These are phyloP conservation scores for Microsporum ferrugineum DNA, from an alignment of 2,329 filamentous ascomycete genomes.

Conservation along the genomic window DNA sequence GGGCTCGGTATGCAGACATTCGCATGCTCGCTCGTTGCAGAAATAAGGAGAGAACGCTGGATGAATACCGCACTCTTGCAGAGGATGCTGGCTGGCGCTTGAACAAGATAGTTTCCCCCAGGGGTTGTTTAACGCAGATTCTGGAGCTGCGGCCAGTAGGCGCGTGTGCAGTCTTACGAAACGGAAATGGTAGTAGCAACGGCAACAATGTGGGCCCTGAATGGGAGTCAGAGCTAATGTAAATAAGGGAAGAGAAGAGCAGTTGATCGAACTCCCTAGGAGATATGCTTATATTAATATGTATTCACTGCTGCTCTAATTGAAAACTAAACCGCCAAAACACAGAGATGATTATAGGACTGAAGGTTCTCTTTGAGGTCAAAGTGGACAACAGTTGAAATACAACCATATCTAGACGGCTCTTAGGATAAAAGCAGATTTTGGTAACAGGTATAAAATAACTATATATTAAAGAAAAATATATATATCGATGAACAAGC, in stretches of 20 bases:
- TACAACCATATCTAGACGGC: no score
- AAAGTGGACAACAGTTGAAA: no score
- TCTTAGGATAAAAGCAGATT: background rate
- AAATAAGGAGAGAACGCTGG: background rate
- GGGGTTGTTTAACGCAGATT: background rate
- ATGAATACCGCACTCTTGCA: background rate
- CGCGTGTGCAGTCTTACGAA: background rate
- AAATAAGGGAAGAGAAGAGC: background rate
- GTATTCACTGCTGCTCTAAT: no score
- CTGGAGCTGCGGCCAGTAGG: background rate
- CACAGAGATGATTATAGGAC: no score
- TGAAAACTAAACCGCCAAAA: no score
- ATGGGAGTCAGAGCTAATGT: background rate
- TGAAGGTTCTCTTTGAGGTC: no score
- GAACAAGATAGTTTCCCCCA: background rate
- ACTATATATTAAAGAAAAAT: background rate
- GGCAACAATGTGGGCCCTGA: background rate
- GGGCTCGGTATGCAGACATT: conserved; percentile 1
- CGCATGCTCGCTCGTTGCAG: background rate
- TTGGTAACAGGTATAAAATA: background rate
- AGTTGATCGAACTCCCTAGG: no score
- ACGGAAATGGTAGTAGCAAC: background rate
- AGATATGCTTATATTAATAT: no score
- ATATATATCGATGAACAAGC: background rate
- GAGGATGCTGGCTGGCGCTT: background rate